Evolutionary conservation across 805 yeast species (phyloP), one percentile per base, ranked within the genome.

Genomic region (Wickerhamomyces bisporus): DNA sequence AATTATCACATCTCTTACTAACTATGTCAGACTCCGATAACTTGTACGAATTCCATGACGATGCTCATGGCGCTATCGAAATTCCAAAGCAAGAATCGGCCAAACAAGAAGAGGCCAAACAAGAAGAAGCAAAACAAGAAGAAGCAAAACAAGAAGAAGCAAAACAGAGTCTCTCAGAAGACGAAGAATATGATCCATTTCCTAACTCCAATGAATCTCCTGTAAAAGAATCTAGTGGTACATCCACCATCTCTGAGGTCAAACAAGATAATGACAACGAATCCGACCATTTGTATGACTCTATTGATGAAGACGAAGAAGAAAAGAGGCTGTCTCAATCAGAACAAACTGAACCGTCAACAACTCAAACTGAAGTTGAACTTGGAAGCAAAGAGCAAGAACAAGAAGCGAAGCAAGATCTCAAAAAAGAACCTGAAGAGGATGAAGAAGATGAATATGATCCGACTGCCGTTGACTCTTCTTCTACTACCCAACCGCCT

Each of bases 381-480:
- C 16, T n/a, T 15, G 39, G 20, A 27, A 35, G 38, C 16, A 39
- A 32, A n/a, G 40, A 27, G 19, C 35, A 38, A 14, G 29, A 31
- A 8, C 34, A 37, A 10, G 39, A 34, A 24, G 31, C 33, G n/a
- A n/a, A n/a, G n/a, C n/a, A n/a, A n/a, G n/a, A n/a, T n/a, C n/a
- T n/a, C n/a, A n/a, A n/a, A n/a, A n/a, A n/a, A n/a, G n/a, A n/a
- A n/a, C n/a, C n/a, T n/a, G n/a, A n/a, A 26, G 41, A 40, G 20
- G 38, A 34, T 5, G 36, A 39, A n/a, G 45, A 38, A 18, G 34
- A 36, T 11, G 48, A 44, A 7, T 39, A 49, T 28, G 52, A 43
- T 20, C 43, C 52, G 3, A 27, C 36, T 10, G 31, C 32, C 12
- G 5, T 6, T 13, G 28, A 11, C 8, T 13, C 14, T 38, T 43